Conservation (phyloP, 1,284 basidiomycete species). For the Rhizopogon parksii region DNA sequence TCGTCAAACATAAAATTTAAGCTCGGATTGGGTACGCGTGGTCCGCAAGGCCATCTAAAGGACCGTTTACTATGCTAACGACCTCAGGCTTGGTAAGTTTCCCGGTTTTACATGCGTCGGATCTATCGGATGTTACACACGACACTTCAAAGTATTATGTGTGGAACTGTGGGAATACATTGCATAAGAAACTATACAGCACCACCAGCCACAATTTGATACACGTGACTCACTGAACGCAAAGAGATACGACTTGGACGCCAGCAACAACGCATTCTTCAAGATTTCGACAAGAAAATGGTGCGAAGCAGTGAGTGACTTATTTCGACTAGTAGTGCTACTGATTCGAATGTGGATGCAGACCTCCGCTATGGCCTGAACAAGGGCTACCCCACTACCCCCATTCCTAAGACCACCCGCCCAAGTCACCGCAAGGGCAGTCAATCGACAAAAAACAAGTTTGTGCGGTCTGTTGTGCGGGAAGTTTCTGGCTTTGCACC, state of each 20-base stretch:
- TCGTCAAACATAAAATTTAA: too few relatives aligned
- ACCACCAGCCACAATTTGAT: conserved; percentile 21
- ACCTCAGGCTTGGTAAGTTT: too few relatives aligned
- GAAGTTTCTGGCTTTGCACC: conserved; percentile 98
- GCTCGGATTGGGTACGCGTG: too few relatives aligned
- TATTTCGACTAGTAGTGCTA: background rate
- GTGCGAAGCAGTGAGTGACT: conserved; percentile 57
- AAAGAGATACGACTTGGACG: conserved; percentile 12
- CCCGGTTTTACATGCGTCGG: too few relatives aligned
- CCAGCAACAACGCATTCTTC: conserved; percentile 36
- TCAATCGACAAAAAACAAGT: conserved; percentile 79
- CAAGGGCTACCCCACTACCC: conserved; percentile 89
- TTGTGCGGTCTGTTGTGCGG: conserved; percentile 86
- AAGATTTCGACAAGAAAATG: conserved; percentile 58
- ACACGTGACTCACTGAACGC: conserved; percentile 10
- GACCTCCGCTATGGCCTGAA: conserved; percentile 90
- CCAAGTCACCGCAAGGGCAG: conserved; percentile 93
- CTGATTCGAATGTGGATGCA: conserved; percentile 28
- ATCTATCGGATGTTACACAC: too few relatives aligned
- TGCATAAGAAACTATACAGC: conserved; percentile 37
- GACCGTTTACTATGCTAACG: too few relatives aligned
- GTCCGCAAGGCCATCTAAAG: too few relatives aligned
- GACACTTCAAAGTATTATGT: too few relatives aligned
- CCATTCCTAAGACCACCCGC: conserved; percentile 72
- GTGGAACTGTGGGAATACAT: background rate